Conservation (phyloP, 176 grass and related monocot species). For the barley (Hordeum vulgare) region MorexV3_pseudomolecules_assembly NC_058523.1:8480907-8481406, state of each 20-base stretch:
- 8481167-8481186: not conserved
- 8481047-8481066: not conserved
- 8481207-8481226: not conserved
- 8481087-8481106: slow-evolving; percentile 20
- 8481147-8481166: not conserved
- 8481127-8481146: slow-evolving; percentile 17
- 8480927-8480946: not conserved
- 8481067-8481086: not conserved
- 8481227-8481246: not conserved
- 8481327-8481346: not conserved
- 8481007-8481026: slow-evolving; percentile 15
- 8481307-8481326: not conserved
- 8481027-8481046: not conserved
- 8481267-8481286: not conserved
- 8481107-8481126: slow-evolving; percentile 15
- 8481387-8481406: not conserved
- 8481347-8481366: not conserved
- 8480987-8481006: not conserved
- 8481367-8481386: not conserved
- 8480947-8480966: not conserved
- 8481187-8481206: slow-evolving; percentile 9
- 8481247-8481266: not conserved
- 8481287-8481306: not conserved
- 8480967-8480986: not conserved
- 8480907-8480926: not conserved